These are phyloP conservation scores for Chlorella sp. DNA, from an alignment of 139 green algal species.

Conservation along the genomic window DNA sequence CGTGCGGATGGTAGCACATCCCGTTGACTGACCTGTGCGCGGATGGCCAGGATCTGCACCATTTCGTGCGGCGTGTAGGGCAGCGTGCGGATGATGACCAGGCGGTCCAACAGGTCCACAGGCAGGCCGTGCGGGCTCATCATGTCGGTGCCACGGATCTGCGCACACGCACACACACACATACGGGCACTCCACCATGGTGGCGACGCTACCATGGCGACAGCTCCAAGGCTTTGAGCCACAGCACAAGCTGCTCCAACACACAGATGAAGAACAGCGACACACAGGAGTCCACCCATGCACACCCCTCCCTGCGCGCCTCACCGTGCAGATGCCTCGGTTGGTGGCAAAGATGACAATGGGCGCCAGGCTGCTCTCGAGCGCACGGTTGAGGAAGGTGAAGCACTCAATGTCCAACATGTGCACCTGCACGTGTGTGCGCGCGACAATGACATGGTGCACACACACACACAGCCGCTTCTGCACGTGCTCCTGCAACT, in stretches of 20 bases:
- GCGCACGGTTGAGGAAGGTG: slow-evolving; percentile 92
- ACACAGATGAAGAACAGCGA: too few relatives aligned
- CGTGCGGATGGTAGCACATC: too few relatives aligned
- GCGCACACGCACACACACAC: too few relatives aligned
- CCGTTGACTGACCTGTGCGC: slow-evolving; percentile 58
- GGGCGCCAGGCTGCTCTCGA: slow-evolving; percentile 88
- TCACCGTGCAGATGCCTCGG: slow-evolving; percentile 82
- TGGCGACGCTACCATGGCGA: too few relatives aligned
- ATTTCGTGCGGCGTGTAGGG: slow-evolving; percentile 88
- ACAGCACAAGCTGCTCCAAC: too few relatives aligned
- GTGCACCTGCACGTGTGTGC: slow-evolving; percentile 50
- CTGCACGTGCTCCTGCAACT: too few relatives aligned
- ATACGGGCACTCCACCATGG: too few relatives aligned
- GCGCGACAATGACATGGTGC: not conserved
- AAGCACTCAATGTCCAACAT: slow-evolving; percentile 99
- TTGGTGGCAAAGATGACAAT: slow-evolving; percentile 99
- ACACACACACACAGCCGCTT: too few relatives aligned
- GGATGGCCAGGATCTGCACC: slow-evolving; percentile 86
- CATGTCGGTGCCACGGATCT: slow-evolving; percentile 87
- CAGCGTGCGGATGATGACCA: slow-evolving; percentile 98
- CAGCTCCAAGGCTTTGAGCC: too few relatives aligned
- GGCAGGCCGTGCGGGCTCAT: slow-evolving; percentile 90
- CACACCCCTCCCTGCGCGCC: too few relatives aligned
- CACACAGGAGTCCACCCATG: too few relatives aligned
- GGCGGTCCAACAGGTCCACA: slow-evolving; percentile 93